A percentile compares a stretch with the other conserved stretches of the same genome.
These are phyloP conservation scores for Aspergillus pseudoglaucus DNA, from an alignment of 2,329 filamentous ascomycete genomes.

Conservation along the genomic window DNA sequence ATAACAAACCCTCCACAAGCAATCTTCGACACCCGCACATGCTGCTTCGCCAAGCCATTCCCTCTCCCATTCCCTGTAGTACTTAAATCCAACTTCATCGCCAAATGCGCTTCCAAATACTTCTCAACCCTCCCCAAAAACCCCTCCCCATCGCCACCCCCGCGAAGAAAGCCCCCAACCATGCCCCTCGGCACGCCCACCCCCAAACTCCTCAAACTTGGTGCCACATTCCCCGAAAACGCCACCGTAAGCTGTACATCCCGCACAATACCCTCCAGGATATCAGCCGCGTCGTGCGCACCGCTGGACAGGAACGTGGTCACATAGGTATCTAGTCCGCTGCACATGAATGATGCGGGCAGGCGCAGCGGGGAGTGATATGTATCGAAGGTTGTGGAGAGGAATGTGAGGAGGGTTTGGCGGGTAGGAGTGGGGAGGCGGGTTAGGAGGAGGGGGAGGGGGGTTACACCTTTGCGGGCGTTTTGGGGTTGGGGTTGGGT, in stretches of 20 bases:
- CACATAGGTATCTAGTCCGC: conserved; percentile 36
- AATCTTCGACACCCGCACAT: conserved; percentile 31
- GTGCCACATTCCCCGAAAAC: conserved; percentile 29
- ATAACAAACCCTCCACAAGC: conserved; percentile 35
- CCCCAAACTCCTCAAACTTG: conserved; percentile 28
- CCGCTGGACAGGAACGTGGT: conserved; percentile 7
- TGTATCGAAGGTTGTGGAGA: conserved; percentile 46
- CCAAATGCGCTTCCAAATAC: conserved; percentile 34
- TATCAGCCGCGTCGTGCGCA: conserved; percentile 1
- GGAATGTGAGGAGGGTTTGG: conserved; percentile 44
- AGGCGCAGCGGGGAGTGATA: conserved; percentile 41
- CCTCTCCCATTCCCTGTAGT: conserved; percentile 5
- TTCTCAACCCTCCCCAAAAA: conserved; percentile 24
- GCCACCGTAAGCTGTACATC: conserved; percentile 36
- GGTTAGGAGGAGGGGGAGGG: conserved; percentile 46
- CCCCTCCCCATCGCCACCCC: conserved; percentile 8
- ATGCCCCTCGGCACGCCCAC: conserved; percentile 28
- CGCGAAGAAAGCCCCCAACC: conserved; percentile 14
- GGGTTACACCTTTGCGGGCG: conserved; percentile 33
- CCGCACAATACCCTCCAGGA: conserved; percentile 27
- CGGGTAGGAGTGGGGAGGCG: conserved; percentile 46
- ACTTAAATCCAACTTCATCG: conserved; percentile 32
- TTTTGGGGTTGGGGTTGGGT: conserved; percentile 1
- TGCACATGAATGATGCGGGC: conserved; percentile 40
- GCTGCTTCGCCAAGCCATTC: conserved; percentile 10